These are phyloP conservation scores for Prunus mira DNA, from an alignment of 306 rosid genomes.

Conservation along the genomic window DNA sequence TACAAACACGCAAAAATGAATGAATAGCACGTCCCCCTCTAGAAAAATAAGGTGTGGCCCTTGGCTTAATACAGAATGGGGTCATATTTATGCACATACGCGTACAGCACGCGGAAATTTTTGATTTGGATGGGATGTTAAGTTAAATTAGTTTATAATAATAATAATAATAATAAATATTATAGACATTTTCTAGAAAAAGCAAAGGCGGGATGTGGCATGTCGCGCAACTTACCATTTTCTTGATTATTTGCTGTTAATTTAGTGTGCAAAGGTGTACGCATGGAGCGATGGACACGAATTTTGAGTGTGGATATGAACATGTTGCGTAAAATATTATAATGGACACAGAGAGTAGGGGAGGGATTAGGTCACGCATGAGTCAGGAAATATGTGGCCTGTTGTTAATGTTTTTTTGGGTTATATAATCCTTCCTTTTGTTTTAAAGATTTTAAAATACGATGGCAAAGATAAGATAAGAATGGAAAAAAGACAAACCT, in stretches of 20 bases:
- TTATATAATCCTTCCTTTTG: too few relatives aligned
- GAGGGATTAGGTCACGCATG: neutral
- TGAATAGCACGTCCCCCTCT: neutral
- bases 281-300: neutral
- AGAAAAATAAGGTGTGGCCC: neutral
- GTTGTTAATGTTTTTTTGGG: too few relatives aligned
- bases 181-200: neutral
- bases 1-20: neutral
- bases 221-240: neutral
- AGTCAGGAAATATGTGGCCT: neutral
- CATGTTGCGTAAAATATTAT: too few relatives aligned
- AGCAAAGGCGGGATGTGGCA: neutral
- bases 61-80: constrained; percentile 3
- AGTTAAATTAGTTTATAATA: neutral
- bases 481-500: neutral
- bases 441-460: too few relatives aligned
- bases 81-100: constrained; percentile 7
- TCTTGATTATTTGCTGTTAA: neutral
- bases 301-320: neutral
- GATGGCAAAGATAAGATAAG: neutral
- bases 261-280: neutral
- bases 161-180: too few relatives aligned
- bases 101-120: constrained; percentile 24
- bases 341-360: too few relatives aligned
- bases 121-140: neutral